Evolutionary conservation across 176 grass and related monocot genomes (phyloP), one percentile per base, ranked within the genome.

Genomic region (Rhynchospora breviuscula): DNA sequence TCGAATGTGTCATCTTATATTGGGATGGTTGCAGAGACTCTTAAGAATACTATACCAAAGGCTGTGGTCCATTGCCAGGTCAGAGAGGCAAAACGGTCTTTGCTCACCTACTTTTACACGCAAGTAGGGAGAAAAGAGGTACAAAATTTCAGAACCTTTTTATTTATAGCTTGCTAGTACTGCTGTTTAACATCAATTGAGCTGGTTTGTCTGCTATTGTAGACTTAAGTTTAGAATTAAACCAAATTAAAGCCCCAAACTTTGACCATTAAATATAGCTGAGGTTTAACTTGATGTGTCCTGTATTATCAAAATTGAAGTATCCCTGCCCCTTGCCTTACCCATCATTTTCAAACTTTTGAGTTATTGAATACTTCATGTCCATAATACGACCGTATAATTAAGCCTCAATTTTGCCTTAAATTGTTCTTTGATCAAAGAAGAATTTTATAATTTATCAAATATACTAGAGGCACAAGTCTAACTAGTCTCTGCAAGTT

Each of bases 1-100:
- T 93, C 92, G 18, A 98, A 98, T 79, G 95, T 98, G 23, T 90
- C 90, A 1, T 88, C 92, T 33, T 98, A 98, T 62, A 91, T 98
- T 87, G 86, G 84, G 67, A 98, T 98, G 95, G 90, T 98, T 75
- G 94, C 92, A 43, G 92, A 90, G 72, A 91, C 92, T 1, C 80
- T 98, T 77, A 98, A 84, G 87, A 98, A 98, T 90, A 88, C 90
- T 75, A 94, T 98, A 56, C 95, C 95, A 18, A 98, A 98, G 78
- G 83, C 95, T 54, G 92, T 90, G 79, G 95, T 98, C 63, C 87
- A 94, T 59, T 93, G 92, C 73, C 95, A 98, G 89, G 95, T 98
- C 75, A 89, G 86, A 33, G 95, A 98, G 88, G 95, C 95, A 76
- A 98, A 94, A 72, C 84, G 95, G 3, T 87, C 84, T 21, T 84